Evolutionary conservation across 768 basidiomycete species (phyloP).

Genomic region (Calocybe indica): DNA sequence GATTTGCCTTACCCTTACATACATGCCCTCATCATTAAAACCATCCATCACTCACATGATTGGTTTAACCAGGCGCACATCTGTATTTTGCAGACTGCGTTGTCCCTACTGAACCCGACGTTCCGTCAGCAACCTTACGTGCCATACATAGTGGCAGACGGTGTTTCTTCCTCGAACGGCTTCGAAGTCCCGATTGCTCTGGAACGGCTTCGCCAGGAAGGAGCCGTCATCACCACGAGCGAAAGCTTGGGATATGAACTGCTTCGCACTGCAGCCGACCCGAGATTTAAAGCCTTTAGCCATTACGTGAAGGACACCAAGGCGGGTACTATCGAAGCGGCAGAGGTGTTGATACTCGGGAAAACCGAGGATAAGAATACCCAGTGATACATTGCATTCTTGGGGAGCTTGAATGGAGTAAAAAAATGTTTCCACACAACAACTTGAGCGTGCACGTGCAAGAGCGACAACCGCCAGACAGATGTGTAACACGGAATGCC

Average conservation of each 20-base stretch:
- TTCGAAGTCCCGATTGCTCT: constrained; percentile 78
- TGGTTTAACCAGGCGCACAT: constrained; percentile 65
- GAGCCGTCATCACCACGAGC: constrained; percentile 73
- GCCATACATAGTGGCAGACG: constrained; percentile 77
- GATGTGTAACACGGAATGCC: no score
- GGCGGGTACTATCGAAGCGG: constrained; percentile 44
- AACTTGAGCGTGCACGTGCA: no score
- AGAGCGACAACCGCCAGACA: no score
- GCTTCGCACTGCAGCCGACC: constrained; percentile 53
- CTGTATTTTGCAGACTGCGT: constrained; percentile 79
- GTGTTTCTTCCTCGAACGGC: constrained; percentile 74
- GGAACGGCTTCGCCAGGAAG: constrained; percentile 61
- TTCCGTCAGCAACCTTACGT: constrained; percentile 17
- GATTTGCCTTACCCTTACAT: background rate
- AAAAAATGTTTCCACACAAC: no score
- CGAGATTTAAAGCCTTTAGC: constrained; percentile 70
- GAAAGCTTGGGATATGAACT: constrained; percentile 80
- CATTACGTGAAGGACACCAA: constrained; percentile 75
- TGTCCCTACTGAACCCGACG: constrained; percentile 50
- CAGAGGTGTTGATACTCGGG: constrained; percentile 19
- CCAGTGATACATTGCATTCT: no score
- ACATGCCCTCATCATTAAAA: background rate
- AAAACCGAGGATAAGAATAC: background rate
- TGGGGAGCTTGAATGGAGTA: no score
- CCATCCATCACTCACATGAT: background rate